Evolutionary conservation across 2,329 filamentous ascomycete species (phyloP).

Genomic region (Zasmidium angulare): DNA sequence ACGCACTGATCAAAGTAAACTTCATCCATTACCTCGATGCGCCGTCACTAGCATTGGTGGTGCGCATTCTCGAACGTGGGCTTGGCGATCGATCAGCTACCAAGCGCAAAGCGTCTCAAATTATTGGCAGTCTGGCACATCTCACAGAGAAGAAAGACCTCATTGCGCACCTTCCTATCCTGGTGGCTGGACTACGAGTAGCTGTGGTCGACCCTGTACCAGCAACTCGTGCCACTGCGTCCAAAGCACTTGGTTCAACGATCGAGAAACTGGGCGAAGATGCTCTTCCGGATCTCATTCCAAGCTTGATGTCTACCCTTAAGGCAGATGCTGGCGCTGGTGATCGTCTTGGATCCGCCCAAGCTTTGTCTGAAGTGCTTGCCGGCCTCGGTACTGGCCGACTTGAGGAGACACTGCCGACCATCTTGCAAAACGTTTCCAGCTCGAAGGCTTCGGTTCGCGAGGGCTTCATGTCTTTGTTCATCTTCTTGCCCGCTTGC

Average conservation of each 20-base stretch:
- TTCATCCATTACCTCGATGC: conserved; percentile 99
- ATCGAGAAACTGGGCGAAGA: conserved; percentile 98
- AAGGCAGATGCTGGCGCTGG: conserved; percentile 96
- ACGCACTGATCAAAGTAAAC: conserved; percentile 94
- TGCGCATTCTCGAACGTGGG: conserved; percentile 91
- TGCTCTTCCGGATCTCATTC: conserved; percentile 92
- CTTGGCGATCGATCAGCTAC: conserved; percentile 88
- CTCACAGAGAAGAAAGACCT: conserved; percentile 95
- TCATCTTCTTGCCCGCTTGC: conserved; percentile 98
- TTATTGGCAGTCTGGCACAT: conserved; percentile 96
- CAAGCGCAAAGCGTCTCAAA: conserved; percentile 93
- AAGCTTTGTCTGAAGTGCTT: conserved; percentile 93
- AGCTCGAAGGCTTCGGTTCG: conserved; percentile 87
- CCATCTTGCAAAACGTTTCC: conserved; percentile 92
- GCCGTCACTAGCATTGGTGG: conserved; percentile 89
- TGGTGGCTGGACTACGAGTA: conserved; percentile 84
- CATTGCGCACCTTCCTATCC: conserved; percentile 82
- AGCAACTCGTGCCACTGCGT: conserved; percentile 91
- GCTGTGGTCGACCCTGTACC: conserved; percentile 95
- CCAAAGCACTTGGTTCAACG: conserved; percentile 91
- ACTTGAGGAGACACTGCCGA: conserved; percentile 92
- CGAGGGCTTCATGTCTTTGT: conserved; percentile 98
- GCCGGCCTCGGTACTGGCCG: conserved; percentile 89
- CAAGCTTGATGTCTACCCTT: conserved; percentile 94
- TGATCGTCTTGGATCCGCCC: conserved; percentile 91